These are phyloP conservation scores for Pythium aristosporum DNA, from an alignment of 352 stramenopile genomes.

Conservation along the genomic window DNA sequence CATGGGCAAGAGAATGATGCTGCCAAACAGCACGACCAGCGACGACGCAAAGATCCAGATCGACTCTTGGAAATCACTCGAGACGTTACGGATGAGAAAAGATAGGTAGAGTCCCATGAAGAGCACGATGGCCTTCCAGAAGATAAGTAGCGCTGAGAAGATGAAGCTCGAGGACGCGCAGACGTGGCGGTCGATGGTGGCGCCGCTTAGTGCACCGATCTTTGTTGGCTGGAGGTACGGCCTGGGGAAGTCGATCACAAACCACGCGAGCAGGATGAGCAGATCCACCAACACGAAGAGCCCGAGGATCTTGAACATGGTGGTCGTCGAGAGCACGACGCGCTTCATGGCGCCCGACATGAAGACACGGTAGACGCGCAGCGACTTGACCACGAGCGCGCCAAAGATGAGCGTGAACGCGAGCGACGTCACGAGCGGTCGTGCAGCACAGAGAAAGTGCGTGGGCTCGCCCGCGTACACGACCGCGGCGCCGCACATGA, in stretches of 20 bases:
- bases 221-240: neutral
- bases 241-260: constrained; percentile 26
- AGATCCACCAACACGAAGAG: constrained; percentile 26
- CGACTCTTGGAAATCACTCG: constrained; percentile 48
- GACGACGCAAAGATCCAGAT: constrained; percentile 44
- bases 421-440: constrained; percentile 23
- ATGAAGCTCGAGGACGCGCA: constrained; percentile 35
- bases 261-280: constrained; percentile 31
- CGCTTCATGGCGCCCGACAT: constrained; percentile 31
- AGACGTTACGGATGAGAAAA: constrained; percentile 33
- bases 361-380: constrained; percentile 44
- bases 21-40: constrained; percentile 33
- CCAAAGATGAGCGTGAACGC: constrained; percentile 38
- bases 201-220: neutral
- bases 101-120: constrained; percentile 29
- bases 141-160: constrained; percentile 34
- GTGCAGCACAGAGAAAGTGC: constrained; percentile 19
- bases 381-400: constrained; percentile 34
- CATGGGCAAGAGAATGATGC: constrained; percentile 37
- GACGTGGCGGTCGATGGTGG: neutral
- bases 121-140: constrained; percentile 39
- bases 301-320: constrained; percentile 26
- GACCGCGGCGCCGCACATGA: constrained; percentile 27
- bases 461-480: constrained; percentile 28
- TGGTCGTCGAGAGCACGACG: constrained; percentile 17